Evolutionary conservation across 306 rosid species (phyloP), one percentile per base, ranked within the genome.

Genomic region (Cicer cuneatum): DNA sequence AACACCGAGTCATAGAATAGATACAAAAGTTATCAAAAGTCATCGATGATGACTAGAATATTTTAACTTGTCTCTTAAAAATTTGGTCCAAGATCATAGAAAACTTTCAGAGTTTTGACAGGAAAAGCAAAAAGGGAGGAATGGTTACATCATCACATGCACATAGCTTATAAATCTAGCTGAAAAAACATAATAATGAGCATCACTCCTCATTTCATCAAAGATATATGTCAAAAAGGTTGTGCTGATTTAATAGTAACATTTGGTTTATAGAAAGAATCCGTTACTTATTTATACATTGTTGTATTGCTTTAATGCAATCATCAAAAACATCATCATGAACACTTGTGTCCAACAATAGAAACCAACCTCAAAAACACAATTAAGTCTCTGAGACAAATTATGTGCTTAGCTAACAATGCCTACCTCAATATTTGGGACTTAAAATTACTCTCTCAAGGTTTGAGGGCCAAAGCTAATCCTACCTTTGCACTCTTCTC

Each of bases 401-500:
- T 74, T 85, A 75, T 56, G 80, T 11, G 77, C 71, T 77, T 60
- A 45, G 84, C 84, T 74, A 66, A 56, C 61, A 56, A 79, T 46
- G 73, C 76, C 86, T 84, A 77, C 69, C 80, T 53, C 78, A 69
- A 79, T 52, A 73, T 70, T 8, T 13, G 56, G 48, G 37, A 48
- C 61, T 38, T 76, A 65, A 68, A 74, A 76, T 46, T 45, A 66
- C 79, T 86, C 74, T 86, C 74, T 87, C 78, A 93, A 76, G 98
- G 98, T 85, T 93, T 89, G 80, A 93, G 93, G 62, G 86, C 98
- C 84, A 93, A 77, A 66, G 87, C 89, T 65, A 93, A 82, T 42
- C 98, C 98, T 47, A 93, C 68, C 89, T 89, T 93, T 7, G 97
- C 97, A 2, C 90, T 93, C 87, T 93, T 89, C 79, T 93, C 98